Evolutionary conservation across 2,329 filamentous ascomycete species (phyloP).

Genomic region (Ophiostoma ulmi): DNA sequence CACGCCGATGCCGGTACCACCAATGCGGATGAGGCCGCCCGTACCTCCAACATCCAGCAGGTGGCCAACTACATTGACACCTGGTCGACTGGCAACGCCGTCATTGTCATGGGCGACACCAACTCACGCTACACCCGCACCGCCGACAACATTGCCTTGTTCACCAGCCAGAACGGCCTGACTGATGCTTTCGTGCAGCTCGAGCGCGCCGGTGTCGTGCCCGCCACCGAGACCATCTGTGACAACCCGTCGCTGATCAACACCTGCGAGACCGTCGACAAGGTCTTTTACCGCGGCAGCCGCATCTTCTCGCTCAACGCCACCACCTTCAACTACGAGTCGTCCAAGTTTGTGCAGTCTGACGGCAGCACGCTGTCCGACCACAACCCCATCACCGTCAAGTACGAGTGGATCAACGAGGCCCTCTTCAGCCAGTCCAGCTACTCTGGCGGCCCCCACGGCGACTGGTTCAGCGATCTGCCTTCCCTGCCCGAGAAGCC

Average conservation of each 20-base stretch:
- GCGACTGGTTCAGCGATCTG: constrained; percentile 54
- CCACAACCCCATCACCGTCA: constrained; percentile 59
- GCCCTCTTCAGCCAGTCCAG: constrained; percentile 41
- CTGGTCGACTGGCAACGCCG: constrained; percentile 55
- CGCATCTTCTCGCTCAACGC: constrained; percentile 44
- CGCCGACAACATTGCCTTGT: constrained; percentile 47
- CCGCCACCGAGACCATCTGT: constrained; percentile 46
- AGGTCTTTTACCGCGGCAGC: constrained; percentile 56
- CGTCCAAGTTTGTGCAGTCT: constrained; percentile 51
- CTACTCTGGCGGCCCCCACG: constrained; percentile 46
- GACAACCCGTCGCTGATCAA: constrained; percentile 51
- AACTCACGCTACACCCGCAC: constrained; percentile 60
- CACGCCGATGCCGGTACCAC: constrained; percentile 59
- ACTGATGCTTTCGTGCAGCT: constrained; percentile 58
- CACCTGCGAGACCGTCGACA: constrained; percentile 62
- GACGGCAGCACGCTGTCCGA: constrained; percentile 56
- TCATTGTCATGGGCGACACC: constrained; percentile 60
- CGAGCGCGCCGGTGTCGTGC: constrained; percentile 43
- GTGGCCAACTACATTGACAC: constrained; percentile 52
- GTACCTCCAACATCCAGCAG: constrained; percentile 56
- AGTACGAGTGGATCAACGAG: constrained; percentile 44
- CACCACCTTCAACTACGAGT: constrained; percentile 51
- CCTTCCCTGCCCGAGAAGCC: constrained; percentile 32
- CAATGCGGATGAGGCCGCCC: constrained; percentile 48
- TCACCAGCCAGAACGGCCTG: constrained; percentile 48